Base-by-base conservation (phyloP, 1,139 yeast species). In the Protomyces inundatus region DNA sequence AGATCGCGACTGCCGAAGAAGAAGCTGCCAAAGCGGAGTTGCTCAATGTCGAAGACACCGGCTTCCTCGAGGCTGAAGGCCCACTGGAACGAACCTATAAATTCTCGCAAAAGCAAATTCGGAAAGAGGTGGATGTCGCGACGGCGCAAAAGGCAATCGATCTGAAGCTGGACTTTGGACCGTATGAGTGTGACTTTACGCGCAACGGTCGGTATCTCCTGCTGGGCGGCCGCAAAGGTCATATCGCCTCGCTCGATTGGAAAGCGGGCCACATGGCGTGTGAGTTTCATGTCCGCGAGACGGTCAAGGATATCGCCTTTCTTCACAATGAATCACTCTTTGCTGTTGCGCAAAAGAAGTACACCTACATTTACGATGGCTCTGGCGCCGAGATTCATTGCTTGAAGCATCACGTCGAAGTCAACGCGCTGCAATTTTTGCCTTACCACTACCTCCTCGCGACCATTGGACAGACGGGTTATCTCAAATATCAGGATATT, bases 241-340 rank as follows among this genome's bases (percentile, higher is more conserved):
- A 95, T 78, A 85, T 95, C 63, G 98, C 98, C 0, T 84, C 95
- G 3, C 86, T 95, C 79, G 97, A 95, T 76, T 95, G 98, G 98
- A 84, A 95, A 73, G 84, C 85, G 55, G 98, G 98, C 10, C 79
- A 78, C 54, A 77, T 93, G 55, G 86, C 84, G 66, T 85, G 95
- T 62, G 99, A 95, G 74, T 75, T 95, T 64, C 84, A 89, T 72
- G 79, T 95, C 35, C 86, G 87, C 70, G 98, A 95, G 75, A 90
- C 98, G 0, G 89, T 90, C 7, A 83, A 89, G 72, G 95, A 91
- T 1, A 97, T 91, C 50, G 88, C 90, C 71, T 90, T 87, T 77
- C 79, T 95, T 68, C 97, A 93, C 72, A 90, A 87, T 72, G 96
- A 90, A 72, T 97, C 91, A 75, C 90, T 81, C 75, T 91, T 89